These are phyloP conservation scores for Penicillium robsamsonii DNA, from an alignment of 495 filamentous ascomycete genomes.

Conservation along the genomic window DNA sequence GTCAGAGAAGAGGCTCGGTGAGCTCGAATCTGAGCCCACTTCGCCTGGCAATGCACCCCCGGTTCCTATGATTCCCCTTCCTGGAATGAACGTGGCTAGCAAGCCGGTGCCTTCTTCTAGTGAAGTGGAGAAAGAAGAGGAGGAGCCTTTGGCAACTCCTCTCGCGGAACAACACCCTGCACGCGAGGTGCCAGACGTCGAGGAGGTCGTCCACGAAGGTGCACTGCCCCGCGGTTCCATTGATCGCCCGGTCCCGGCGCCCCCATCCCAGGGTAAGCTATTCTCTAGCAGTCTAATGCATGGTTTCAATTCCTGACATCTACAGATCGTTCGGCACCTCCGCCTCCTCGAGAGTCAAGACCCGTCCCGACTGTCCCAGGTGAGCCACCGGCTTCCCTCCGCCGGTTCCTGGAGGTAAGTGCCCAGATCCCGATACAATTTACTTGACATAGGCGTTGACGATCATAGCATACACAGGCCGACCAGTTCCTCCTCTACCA, in stretches of 20 bases:
- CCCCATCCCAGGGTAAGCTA: conserved; percentile 53
- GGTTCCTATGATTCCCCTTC: conserved; percentile 74
- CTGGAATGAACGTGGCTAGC: conserved; percentile 59
- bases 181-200: conserved; percentile 59
- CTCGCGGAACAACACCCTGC: conserved; percentile 45
- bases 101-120: conserved; percentile 36
- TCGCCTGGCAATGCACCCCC: conserved; percentile 58
- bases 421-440: background rate
- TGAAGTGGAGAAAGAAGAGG: conserved; percentile 46
- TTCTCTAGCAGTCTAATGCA: background rate
- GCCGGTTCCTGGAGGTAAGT: conserved; percentile 67
- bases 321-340: conserved; percentile 30
- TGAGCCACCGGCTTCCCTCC: conserved; percentile 65
- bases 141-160: conserved; percentile 33
- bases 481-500: conserved; percentile 52
- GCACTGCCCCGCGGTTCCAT: conserved; percentile 44
- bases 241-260: conserved; percentile 44
- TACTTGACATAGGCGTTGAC: conserved; percentile 21
- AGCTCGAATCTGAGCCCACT: conserved; percentile 53
- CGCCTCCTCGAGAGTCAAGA: conserved; percentile 32
- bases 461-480: conserved; percentile 45
- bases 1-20: conserved; percentile 63
- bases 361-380: conserved; percentile 55
- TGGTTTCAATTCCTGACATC: conserved; percentile 10
- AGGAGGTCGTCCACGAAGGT: conserved; percentile 52